phyloP scores from a whole-genome alignment of 345 rosid species.

The Brassica incana region DNA sequence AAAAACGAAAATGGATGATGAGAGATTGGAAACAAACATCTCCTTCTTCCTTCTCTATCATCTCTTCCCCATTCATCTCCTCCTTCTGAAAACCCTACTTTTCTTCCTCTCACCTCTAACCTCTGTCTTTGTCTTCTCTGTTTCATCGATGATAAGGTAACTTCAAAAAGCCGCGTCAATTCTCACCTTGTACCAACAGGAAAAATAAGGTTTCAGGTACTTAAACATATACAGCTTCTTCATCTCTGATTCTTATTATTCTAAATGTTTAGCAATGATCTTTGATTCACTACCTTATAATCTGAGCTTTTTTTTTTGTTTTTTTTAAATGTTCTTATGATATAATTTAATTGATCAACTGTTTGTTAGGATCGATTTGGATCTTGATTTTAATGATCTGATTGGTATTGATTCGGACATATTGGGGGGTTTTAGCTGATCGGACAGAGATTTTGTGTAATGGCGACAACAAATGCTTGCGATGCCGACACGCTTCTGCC shows the following conservation, averaged over 20 bases:
- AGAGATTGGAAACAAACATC: constrained; percentile 30
- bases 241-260: constrained; percentile 3
- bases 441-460: constrained; percentile 20
- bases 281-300: not conserved
- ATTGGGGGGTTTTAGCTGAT: constrained; percentile 18
- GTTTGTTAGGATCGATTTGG: constrained; percentile 5
- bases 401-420: not conserved
- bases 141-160: constrained; percentile 17
- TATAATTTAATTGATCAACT: not conserved
- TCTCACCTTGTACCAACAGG: constrained; percentile 2
- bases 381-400: constrained; percentile 24
- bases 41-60: constrained; percentile 11
- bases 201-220: constrained; percentile 2
- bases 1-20: constrained; percentile 36
- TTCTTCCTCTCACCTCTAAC: constrained; percentile 2
- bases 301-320: not conserved
- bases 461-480: constrained; percentile 72
- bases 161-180: constrained; percentile 23
- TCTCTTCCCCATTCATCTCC: constrained; percentile 27
- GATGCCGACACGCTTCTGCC: constrained; percentile 83
- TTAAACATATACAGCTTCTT: not conserved
- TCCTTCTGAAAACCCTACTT: constrained; percentile 37
- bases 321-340: not conserved
- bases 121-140: constrained; percentile 19
- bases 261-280: constrained; percentile 10